Evolutionary conservation across 345 rosid genomes (phyloP).

Genomic region (Hibiscus mutabilis): DNA sequence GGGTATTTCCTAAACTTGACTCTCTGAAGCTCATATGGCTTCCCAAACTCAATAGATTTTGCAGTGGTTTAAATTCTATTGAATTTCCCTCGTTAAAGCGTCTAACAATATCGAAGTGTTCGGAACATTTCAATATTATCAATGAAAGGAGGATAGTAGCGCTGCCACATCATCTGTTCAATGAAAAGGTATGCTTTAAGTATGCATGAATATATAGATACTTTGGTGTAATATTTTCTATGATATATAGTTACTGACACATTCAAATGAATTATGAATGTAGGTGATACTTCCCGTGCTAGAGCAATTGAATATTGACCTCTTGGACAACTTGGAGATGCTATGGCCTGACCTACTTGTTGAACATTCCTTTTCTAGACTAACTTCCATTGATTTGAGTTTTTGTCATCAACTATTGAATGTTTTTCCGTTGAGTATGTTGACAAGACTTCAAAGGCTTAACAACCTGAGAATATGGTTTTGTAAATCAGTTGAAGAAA

Average conservation of each 20-base stretch:
- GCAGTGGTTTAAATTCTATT: neutral
- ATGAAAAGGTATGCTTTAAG: too few species aligned
- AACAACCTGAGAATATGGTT: accelerated
- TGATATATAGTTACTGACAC: too few species aligned
- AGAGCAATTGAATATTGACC: too few species aligned
- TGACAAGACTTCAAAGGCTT: neutral
- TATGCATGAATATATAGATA: too few species aligned
- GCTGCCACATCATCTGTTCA: neutral
- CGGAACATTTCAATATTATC: neutral
- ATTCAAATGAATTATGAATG: too few species aligned
- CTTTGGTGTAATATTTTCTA: too few species aligned
- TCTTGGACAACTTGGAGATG: too few species aligned
- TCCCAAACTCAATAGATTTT: neutral
- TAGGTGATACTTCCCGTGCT: too few species aligned
- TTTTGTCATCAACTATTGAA: neutral
- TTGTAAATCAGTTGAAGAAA: neutral
- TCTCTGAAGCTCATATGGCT: accelerated
- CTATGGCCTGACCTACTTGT: neutral
- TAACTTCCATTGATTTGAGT: neutral
- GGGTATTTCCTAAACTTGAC: neutral
- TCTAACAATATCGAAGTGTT: accelerated
- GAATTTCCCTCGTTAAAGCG: neutral
- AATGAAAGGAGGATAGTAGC: neutral
- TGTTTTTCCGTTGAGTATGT: neutral
- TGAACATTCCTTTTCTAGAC: neutral